A percentile compares a stretch with the other conserved stretches of the same genome.
Conservation (phyloP, 768 basidiomycete genomes). For the Mycena crocata region DNA sequence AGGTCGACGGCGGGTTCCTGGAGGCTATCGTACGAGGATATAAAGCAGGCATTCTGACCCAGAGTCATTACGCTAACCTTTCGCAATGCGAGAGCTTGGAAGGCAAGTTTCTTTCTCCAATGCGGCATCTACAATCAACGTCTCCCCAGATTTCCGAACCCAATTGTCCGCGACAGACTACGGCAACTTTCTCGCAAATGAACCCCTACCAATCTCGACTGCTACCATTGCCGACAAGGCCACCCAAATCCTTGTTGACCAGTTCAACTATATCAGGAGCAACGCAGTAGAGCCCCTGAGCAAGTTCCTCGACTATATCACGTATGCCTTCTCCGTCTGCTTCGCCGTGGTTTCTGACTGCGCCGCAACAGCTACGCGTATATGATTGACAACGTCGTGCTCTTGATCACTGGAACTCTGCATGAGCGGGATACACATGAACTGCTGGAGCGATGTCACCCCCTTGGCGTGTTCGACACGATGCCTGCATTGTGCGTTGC, state of each 20-base stretch:
- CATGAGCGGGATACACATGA: constrained; percentile 98
- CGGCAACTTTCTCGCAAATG: constrained; percentile 97
- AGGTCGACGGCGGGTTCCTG: constrained; percentile 82
- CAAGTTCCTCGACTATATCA: constrained; percentile 98
- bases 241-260: constrained; percentile 93
- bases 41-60: constrained; percentile 91
- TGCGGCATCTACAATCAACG: neutral
- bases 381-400: constrained; percentile 99
- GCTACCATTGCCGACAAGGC: constrained; percentile 97
- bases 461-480: constrained; percentile 95
- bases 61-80: constrained; percentile 91
- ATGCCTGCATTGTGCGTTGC: constrained; percentile 99
- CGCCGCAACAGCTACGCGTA: constrained; percentile 82
- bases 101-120: constrained; percentile 60
- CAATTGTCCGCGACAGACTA: constrained; percentile 98
- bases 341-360: constrained; percentile 28
- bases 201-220: constrained; percentile 92
- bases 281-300: constrained; percentile 92
- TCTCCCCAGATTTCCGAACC: constrained; percentile 86
- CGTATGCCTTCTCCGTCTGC: constrained; percentile 64
- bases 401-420: constrained; percentile 96
- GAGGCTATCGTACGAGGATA: constrained; percentile 92
- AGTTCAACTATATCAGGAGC: constrained; percentile 93
- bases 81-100: constrained; percentile 98
- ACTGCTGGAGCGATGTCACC: constrained; percentile 95